Base-by-base conservation (phyloP, 768 basidiomycete genomes). In the Arthromyces matolae region DNA sequence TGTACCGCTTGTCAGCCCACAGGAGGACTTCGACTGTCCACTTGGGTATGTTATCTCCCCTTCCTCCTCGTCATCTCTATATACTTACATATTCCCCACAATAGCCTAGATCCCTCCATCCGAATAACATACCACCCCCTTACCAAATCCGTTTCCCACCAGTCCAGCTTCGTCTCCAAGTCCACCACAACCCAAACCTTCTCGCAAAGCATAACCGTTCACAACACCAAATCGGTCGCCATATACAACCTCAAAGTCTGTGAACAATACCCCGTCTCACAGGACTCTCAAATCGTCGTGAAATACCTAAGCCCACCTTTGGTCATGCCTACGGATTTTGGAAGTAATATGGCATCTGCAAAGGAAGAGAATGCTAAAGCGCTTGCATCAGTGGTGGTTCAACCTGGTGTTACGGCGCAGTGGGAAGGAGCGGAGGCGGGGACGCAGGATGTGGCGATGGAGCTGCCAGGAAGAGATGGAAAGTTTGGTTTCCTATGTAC, bases 11-110 rank as follows among this genome's bases (percentile, higher is more conserved):
- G 70, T 76, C 8, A 71, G 69, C 35, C 71, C 72, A 5, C 61
- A 70, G 31, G 75, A 76, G 49, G 70, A 56, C 24, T 76, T 76
- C 46, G 69, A 72, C 37, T 75, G 71, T 58, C 64, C 72, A 6
- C 67, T 76, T 16, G 75, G 75, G 75, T 75, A 55, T 13, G 68
- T 57, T 13, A 10, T 27, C 8, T 44, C 20, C 27, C 44, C 14
- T 45, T 14, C 16, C n/a, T 45, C 23, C 16, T 18, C 8, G 9
- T 31, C 29, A 13, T 23, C 20, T 23, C 25, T 28, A n/a, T 32
- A 8, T 3, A 9, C 32, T 50, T n/a, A n/a, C n/a, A n/a, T n/a
- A n/a, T n/a, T n/a, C n/a, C n/a, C n/a, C n/a, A n/a, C 25, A 34
- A 24, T 38, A 73, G 72, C 3, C 41, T 73, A 18, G 72, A 73